A percentile compares a stretch with the other conserved stretches of the same genome.
Evolutionary conservation across 139 green algal species (phyloP).

Genomic region (Coelastrella sp.): DNA sequence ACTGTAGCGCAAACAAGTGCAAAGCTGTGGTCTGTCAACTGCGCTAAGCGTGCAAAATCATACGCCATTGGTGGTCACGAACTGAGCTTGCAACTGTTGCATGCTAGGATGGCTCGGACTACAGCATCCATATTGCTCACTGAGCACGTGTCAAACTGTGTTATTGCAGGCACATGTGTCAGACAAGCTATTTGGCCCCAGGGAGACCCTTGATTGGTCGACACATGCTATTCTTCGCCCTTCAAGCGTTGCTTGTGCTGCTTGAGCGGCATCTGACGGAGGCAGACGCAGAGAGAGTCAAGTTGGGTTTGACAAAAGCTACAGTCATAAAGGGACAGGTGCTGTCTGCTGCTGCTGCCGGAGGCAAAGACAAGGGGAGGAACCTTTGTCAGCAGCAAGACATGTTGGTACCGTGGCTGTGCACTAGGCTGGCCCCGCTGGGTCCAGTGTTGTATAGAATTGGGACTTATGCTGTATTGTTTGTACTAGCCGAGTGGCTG

Average conservation of each 20-base stretch:
- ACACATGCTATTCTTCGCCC: slow-evolving; percentile 27
- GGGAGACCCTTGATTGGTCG: neutral
- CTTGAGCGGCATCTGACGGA: neutral
- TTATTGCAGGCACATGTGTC: slow-evolving; percentile 25
- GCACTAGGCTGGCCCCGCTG: neutral
- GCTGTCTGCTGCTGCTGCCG: neutral
- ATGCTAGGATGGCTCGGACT: too few relatives aligned
- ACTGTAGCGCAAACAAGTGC: too few relatives aligned
- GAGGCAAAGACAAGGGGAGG: too few relatives aligned
- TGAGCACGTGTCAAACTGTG: too few relatives aligned
- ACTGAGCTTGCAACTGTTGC: too few relatives aligned
- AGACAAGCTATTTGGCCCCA: slow-evolving; percentile 12
- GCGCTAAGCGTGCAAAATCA: too few relatives aligned
- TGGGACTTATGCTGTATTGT: slow-evolving; percentile 4
- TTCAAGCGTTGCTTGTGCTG: slow-evolving; percentile 16
- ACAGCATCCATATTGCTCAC: too few relatives aligned
- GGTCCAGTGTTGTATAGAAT: neutral
- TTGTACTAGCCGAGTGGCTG: neutral
- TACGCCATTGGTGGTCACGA: too few relatives aligned
- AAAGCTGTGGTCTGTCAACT: too few relatives aligned
- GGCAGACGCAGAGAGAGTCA: too few relatives aligned
- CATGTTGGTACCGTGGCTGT: neutral
- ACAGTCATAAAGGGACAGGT: neutral
- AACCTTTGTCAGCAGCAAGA: neutral
- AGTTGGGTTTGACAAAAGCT: neutral